A percentile compares a stretch with the other conserved stretches of the same genome.
Conservation (phyloP, 1,139 yeast species). For the Scheffersomyces parashehatae region DNA sequence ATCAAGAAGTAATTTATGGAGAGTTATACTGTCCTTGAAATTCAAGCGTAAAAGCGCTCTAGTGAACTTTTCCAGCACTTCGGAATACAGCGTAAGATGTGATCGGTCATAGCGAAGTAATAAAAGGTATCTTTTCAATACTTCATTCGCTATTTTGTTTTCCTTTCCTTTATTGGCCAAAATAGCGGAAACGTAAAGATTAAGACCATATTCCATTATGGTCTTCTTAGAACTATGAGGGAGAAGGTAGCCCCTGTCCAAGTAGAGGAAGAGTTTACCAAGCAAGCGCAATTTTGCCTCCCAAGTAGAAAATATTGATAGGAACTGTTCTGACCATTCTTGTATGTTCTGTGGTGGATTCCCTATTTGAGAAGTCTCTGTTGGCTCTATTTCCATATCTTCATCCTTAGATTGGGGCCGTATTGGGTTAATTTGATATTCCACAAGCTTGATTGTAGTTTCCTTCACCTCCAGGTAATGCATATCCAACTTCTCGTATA, state of each 20-base stretch:
- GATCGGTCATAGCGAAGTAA: background rate
- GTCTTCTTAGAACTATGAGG: slow-evolving; percentile 30
- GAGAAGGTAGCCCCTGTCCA: slow-evolving; percentile 36
- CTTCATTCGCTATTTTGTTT: slow-evolving; percentile 6
- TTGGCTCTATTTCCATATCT: background rate
- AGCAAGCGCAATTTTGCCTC: slow-evolving; percentile 23
- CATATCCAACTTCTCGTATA: slow-evolving; percentile 21
- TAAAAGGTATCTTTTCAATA: slow-evolving; percentile 4
- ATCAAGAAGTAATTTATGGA: slow-evolving; percentile 18
- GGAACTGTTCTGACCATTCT: slow-evolving; percentile 8
- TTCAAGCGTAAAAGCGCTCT: slow-evolving; percentile 23
- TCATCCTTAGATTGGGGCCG: background rate
- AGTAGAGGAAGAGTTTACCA: slow-evolving; percentile 33
- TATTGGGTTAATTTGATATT: too few relatives aligned
- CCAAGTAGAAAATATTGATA: slow-evolving; percentile 26
- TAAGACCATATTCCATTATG: slow-evolving; percentile 26
- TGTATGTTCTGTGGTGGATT: slow-evolving; percentile 12
- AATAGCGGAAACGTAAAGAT: slow-evolving; percentile 18
- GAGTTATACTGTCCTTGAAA: slow-evolving; percentile 15
- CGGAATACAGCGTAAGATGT: slow-evolving; percentile 4
- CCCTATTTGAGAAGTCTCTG: background rate
- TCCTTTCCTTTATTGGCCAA: slow-evolving; percentile 10
- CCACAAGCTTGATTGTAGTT: background rate
- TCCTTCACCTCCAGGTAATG: slow-evolving; percentile 1
- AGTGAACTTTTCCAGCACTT: slow-evolving; percentile 16